Conservation (phyloP, 2,329 filamentous ascomycete species). For the Cylindrodendrum hubeiense region DNA sequence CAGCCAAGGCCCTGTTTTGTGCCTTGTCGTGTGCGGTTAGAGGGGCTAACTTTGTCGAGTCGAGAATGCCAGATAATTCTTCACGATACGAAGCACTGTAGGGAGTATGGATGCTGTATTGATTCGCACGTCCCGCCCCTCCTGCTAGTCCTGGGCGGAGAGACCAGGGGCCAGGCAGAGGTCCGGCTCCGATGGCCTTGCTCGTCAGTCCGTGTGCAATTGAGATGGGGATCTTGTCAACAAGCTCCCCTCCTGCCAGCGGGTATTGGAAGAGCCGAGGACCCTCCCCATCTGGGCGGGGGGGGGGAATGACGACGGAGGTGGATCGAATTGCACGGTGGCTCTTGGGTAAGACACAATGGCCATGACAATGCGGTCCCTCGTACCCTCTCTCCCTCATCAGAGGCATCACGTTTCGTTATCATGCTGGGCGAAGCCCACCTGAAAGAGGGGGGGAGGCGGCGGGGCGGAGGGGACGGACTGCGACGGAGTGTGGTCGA, state of each 20-base stretch:
- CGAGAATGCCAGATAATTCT: not conserved
- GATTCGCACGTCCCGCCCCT: constrained; percentile 6
- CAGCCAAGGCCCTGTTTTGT: not conserved
- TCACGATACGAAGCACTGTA: not conserved
- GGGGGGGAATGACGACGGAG: constrained; percentile 2
- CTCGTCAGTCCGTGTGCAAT: not conserved
- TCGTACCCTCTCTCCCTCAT: constrained; percentile 5
- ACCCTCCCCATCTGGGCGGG: not conserved
- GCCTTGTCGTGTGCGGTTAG: not conserved
- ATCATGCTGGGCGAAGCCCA: constrained; percentile 19
- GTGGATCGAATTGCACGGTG: constrained; percentile 8
- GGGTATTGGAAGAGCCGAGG: constrained; percentile 8
- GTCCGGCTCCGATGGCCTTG: constrained; percentile 5
- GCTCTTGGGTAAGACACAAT: not conserved
- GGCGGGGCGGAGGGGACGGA: constrained; percentile 29
- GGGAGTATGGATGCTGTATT: not conserved
- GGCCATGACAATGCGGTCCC: not conserved
- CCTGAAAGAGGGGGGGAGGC: constrained; percentile 24
- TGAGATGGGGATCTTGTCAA: not conserved
- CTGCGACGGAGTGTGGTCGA: constrained; percentile 23
- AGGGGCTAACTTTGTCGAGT: not conserved
- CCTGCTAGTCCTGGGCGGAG: not conserved
- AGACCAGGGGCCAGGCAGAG: not conserved
- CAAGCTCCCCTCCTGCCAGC: not conserved
- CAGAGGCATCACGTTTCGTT: constrained; percentile 9